These are phyloP conservation scores for Penicillium fimorum DNA, from an alignment of 495 filamentous ascomycete species.

Conservation along the genomic window DNA sequence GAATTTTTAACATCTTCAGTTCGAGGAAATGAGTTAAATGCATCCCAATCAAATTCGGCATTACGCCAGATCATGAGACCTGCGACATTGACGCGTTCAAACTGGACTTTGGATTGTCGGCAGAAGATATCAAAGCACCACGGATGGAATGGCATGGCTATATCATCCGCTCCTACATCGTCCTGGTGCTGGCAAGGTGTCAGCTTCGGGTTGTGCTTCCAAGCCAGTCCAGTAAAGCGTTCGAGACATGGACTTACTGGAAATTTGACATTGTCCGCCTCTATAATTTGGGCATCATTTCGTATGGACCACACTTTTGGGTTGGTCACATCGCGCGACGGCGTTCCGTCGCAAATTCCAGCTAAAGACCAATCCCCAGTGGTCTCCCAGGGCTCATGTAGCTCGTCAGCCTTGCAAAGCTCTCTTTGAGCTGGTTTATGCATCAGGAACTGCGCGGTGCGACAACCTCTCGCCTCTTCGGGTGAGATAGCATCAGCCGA, in stretches of 20 bases:
- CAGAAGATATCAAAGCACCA: constrained; percentile 37
- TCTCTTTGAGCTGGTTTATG: constrained; percentile 12
- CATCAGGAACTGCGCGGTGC: constrained; percentile 27
- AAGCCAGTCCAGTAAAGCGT: background rate
- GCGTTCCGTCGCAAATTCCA: constrained; percentile 26
- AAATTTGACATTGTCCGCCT: constrained; percentile 12
- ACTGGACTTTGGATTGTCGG: constrained; percentile 19
- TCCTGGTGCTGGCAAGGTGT: background rate
- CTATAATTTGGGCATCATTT: constrained; percentile 10
- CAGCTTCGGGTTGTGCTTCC: background rate
- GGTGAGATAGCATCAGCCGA: constrained; percentile 21
- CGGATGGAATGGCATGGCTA: constrained; percentile 36
- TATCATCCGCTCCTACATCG: background rate
- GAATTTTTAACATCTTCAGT: constrained; percentile 8
- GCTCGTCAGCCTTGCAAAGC: constrained; percentile 16
- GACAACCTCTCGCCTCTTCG: constrained; percentile 33
- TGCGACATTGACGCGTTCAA: constrained; percentile 18
- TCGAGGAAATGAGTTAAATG: constrained; percentile 13
- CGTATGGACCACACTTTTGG: constrained; percentile 12
- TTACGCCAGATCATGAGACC: constrained; percentile 27
- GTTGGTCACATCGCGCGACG: constrained; percentile 15
- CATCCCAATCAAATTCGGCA: constrained; percentile 11
- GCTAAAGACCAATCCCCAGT: constrained; percentile 29
- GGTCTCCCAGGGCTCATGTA: constrained; percentile 26
- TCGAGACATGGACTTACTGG: constrained; percentile 5